phyloP scores from a whole-genome alignment of 495 filamentous ascomycete species.

The Talaromyces wortmannii region DNA sequence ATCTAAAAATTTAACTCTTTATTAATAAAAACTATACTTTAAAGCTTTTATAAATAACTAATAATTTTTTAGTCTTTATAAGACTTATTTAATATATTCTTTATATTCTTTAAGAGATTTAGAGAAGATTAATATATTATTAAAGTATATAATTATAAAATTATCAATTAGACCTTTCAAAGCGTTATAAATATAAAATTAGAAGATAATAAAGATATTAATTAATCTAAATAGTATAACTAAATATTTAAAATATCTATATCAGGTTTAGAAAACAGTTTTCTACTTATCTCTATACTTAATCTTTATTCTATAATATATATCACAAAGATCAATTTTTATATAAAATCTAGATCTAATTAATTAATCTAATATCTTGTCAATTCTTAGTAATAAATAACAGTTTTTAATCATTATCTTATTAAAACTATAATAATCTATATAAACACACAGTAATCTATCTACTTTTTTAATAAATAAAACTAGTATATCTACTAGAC shows the following conservation, averaged over 20 bases:
- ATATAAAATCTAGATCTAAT: constrained; percentile 11
- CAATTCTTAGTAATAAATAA: background rate
- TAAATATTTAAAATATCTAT: constrained; percentile 5
- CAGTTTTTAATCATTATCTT: constrained; percentile 1
- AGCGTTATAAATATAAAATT: background rate
- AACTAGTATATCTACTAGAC: constrained; percentile 4
- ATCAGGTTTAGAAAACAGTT: background rate
- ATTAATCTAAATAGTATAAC: background rate
- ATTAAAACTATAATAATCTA: background rate
- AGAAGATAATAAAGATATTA: background rate
- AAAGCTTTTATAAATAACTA: background rate
- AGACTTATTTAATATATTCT: background rate
- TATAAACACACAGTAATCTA: background rate
- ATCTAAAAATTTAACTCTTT: background rate
- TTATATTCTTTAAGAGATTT: background rate
- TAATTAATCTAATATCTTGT: constrained; percentile 1
- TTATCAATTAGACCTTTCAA: background rate
- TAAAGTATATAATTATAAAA: background rate
- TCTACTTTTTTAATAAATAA: constrained; percentile 2
- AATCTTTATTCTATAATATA: constrained; percentile 1
- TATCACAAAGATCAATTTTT: constrained; percentile 27
- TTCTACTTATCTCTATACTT: background rate
- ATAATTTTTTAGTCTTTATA: background rate
- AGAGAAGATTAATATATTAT: background rate
- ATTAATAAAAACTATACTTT: background rate